Conservation (phyloP, 2,329 filamentous ascomycete genomes). For the Pseudophaeomoniella oleicola region DNA sequence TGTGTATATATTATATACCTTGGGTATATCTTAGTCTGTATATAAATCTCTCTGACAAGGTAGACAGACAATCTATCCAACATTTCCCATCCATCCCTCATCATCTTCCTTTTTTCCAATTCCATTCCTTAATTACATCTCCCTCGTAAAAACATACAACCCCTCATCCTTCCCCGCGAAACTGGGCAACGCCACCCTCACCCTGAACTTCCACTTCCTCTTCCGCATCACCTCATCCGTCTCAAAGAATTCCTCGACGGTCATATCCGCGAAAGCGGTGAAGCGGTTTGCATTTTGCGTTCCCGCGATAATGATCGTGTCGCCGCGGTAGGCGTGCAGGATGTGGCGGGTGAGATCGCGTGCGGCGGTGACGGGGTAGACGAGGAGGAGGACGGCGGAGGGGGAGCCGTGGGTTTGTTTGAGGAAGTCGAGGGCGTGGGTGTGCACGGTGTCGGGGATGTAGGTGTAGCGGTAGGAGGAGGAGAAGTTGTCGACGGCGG, state of each 20-base stretch:
- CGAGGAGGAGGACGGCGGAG: slow-evolving; percentile 49
- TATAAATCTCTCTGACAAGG: too few relatives aligned
- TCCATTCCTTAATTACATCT: too few relatives aligned
- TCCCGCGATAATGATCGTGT: slow-evolving; percentile 55
- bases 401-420: slow-evolving; percentile 32
- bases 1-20: too few relatives aligned
- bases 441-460: slow-evolving; percentile 50
- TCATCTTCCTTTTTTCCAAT: too few relatives aligned
- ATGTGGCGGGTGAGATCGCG: slow-evolving; percentile 50
- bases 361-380: slow-evolving; percentile 56
- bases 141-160: slow-evolving; percentile 44
- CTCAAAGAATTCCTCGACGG: slow-evolving; percentile 53
- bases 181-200: slow-evolving; percentile 55
- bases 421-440: slow-evolving; percentile 47
- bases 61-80: too few relatives aligned
- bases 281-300: slow-evolving; percentile 64
- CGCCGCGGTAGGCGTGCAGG: slow-evolving; percentile 45
- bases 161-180: slow-evolving; percentile 68
- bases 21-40: too few relatives aligned
- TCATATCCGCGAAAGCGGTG: slow-evolving; percentile 50
- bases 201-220: slow-evolving; percentile 41
- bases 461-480: slow-evolving; percentile 55
- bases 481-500: slow-evolving; percentile 52
- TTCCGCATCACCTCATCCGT: slow-evolving; percentile 35
- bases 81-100: too few relatives aligned